Evolutionary conservation across 495 filamentous ascomycete species (phyloP), one percentile per base, ranked within the genome.

Genomic region (Tetracladium marchalianum): DNA sequence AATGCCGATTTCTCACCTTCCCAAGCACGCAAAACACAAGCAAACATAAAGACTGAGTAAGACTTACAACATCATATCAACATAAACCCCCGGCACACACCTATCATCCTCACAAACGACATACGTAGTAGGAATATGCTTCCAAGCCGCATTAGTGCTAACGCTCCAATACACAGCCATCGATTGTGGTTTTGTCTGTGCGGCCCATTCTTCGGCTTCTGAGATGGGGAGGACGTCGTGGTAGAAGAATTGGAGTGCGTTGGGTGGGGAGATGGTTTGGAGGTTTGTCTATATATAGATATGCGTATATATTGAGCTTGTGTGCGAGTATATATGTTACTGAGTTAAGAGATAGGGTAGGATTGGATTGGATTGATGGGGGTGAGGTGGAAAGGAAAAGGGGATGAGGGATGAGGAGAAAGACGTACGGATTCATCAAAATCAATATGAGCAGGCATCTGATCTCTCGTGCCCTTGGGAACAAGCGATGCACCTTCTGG

Each of bases 91-190:
- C 0, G 58, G 55, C 13, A 55, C 40, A 13, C 32, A 35, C 37
- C 49, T 50, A 35, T 63, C 60, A 24, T 55, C 45, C 15, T 56
- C 58, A 35, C 60, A 59, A 12, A 63, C 35, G n/a, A 61, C 55
- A 35, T 56, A 62, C 4, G 59, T 62, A 10, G 62, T 55, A 9
- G 62, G 57, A 6, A 64, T 60, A 42, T 58, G 49, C 1, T 57
- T 48, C 59, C 56, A 62, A 18, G 62, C 58, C 15, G 62, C 60
- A 33, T 56, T 59, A 9, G 55, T 59, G 7, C 55, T 59, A 16
- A 43, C 52, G 42, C 55, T 54, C 58, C 57, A 61, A 34, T 50
- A 57, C 15, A 55, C 55, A 32, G 54, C 57, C 17, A 61, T 41
- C 15, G 56, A 58, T 39, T 61, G 57, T 4, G 58, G 58, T 22